phyloP scores from a whole-genome alignment of 345 rosid genomes.

The Citrus medica region DNA sequence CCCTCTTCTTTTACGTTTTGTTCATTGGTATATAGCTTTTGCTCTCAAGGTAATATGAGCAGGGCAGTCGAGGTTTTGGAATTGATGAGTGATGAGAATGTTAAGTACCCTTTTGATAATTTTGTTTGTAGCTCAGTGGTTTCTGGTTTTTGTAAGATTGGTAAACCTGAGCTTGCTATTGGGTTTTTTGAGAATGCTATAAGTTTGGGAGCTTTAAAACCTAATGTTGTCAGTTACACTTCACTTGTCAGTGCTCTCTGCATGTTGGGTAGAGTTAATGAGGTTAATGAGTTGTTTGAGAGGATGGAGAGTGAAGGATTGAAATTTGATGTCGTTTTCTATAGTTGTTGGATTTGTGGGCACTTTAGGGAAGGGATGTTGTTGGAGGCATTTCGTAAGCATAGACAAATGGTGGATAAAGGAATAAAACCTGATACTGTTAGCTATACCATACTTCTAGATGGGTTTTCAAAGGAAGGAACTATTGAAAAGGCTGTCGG shows the following conservation, averaged over 20 bases:
- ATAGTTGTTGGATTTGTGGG: constrained; percentile 67
- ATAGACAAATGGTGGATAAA: constrained; percentile 42
- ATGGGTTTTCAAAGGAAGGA: constrained; percentile 52
- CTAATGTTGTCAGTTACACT: constrained; percentile 63
- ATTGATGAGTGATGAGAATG: constrained; percentile 47
- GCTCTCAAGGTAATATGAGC: constrained; percentile 44
- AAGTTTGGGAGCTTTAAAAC: constrained; percentile 46
- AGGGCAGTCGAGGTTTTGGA: constrained; percentile 61
- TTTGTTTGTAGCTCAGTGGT: constrained; percentile 69
- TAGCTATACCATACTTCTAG: constrained; percentile 59
- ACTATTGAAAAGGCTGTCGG: constrained; percentile 44
- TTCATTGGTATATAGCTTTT: constrained; percentile 54
- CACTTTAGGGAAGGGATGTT: constrained; percentile 37
- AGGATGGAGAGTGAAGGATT: constrained; percentile 50
- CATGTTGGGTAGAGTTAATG: constrained; percentile 52
- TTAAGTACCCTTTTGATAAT: constrained; percentile 57
- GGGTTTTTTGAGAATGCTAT: constrained; percentile 51
- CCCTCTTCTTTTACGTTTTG: constrained; percentile 57
- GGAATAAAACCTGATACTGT: constrained; percentile 45
- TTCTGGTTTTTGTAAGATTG: constrained; percentile 64
- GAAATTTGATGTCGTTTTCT: constrained; percentile 63
- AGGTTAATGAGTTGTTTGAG: constrained; percentile 42
- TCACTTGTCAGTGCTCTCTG: constrained; percentile 56
- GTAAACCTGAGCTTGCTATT: constrained; percentile 64
- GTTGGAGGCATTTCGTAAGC: constrained; percentile 47